Evolutionary conservation across 352 stramenopile species (phyloP).

Genomic region (Phytophthora pinifolia): DNA sequence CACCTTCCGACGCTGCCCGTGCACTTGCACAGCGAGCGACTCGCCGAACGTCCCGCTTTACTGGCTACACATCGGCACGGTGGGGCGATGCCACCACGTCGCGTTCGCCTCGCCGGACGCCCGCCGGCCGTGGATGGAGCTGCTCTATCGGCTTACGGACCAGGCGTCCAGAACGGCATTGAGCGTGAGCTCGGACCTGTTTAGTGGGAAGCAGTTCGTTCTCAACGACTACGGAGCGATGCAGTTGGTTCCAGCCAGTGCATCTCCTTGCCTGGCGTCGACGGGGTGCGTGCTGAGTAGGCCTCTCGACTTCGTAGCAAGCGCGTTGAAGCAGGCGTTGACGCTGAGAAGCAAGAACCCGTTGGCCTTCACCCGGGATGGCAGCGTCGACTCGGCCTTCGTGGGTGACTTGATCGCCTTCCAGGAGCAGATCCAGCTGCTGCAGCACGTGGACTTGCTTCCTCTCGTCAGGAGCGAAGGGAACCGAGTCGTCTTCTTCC

Average conservation of each 20-base stretch:
- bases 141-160: slow-evolving; percentile 25
- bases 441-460: slow-evolving; percentile 36
- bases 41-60: slow-evolving; percentile 17
- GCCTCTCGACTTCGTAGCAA: slow-evolving; percentile 8
- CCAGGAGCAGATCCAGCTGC: slow-evolving; percentile 29
- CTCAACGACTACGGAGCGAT: slow-evolving; percentile 48
- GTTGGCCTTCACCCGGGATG: not conserved
- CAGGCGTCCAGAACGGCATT: slow-evolving; percentile 6
- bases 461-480: slow-evolving; percentile 22
- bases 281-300: not conserved
- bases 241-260: not conserved
- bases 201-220: slow-evolving; percentile 33
- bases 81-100: slow-evolving; percentile 51
- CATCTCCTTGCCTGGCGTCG: not conserved
- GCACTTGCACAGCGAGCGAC: not conserved
- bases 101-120: slow-evolving; percentile 40
- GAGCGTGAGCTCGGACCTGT: not conserved
- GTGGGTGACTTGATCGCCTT: slow-evolving; percentile 36
- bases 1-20: slow-evolving; percentile 13
- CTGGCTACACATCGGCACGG: slow-evolving; percentile 46
- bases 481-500: slow-evolving; percentile 40
- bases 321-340: slow-evolving; percentile 4
- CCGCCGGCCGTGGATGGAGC: slow-evolving; percentile 34
- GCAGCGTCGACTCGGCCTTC: not conserved
- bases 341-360: slow-evolving; percentile 1